Conservation (phyloP, 768 basidiomycete species). For the Suillus ampliporus region DNA sequence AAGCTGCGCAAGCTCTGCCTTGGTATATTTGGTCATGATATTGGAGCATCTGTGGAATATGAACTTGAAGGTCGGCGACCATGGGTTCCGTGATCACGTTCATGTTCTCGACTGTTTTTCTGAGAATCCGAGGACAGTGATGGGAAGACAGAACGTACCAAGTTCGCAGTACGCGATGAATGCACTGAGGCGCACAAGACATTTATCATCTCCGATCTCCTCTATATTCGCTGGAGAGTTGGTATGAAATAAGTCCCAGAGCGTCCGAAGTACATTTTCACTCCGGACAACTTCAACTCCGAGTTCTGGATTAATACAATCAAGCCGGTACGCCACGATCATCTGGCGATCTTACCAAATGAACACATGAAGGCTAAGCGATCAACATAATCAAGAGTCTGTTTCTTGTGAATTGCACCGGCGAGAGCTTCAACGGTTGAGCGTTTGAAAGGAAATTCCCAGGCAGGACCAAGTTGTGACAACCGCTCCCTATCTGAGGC, state of each 20-base stretch:
- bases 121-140: not conserved
- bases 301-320: not conserved
- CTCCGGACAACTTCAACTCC: conserved; percentile 23
- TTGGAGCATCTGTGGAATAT: conserved; percentile 21
- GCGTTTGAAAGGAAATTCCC: conserved; percentile 27
- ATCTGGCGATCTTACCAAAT: conserved; percentile 25
- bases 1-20: conserved; percentile 31
- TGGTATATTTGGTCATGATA: conserved; percentile 13
- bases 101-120: conserved; percentile 5
- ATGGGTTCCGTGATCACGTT: conserved; percentile 1
- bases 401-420: conserved; percentile 6
- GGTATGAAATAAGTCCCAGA: not conserved
- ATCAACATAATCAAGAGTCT: conserved; percentile 26
- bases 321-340: not conserved
- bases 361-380: conserved; percentile 35
- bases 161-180: conserved; percentile 33
- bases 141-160: conserved; percentile 24
- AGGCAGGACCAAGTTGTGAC: conserved; percentile 20
- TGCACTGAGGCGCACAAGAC: conserved; percentile 28
- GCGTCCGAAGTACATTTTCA: not conserved
- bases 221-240: not conserved
- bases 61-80: conserved; percentile 14
- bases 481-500: conserved; percentile 25
- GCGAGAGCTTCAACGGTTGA: conserved; percentile 25
- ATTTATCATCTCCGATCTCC: conserved; percentile 12